Conservation (phyloP, 169 alveolate genomes). For the Plasmodium malariae region DNA sequence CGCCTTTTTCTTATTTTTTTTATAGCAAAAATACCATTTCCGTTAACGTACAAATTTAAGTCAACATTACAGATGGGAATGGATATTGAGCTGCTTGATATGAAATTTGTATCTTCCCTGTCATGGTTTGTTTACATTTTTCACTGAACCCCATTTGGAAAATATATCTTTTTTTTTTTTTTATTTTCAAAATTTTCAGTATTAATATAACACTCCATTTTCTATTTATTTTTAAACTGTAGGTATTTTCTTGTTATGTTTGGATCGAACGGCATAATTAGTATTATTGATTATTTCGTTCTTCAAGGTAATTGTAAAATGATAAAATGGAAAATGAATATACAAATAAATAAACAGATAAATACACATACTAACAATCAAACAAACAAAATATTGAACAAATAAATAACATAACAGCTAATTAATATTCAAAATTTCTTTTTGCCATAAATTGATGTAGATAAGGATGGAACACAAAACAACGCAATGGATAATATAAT, state of each 20-base stretch:
- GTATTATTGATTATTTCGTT: slow-evolving; percentile 72
- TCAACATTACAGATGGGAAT: slow-evolving; percentile 88
- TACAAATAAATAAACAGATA: slow-evolving; percentile 3
- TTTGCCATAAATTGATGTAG: slow-evolving; percentile 33
- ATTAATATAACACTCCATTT: neutral
- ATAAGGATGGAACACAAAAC: slow-evolving; percentile 54
- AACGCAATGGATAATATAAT: slow-evolving; percentile 57
- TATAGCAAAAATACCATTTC: slow-evolving; percentile 87
- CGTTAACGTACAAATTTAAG: slow-evolving; percentile 85
- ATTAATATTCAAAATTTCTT: neutral
- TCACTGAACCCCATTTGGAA: neutral
- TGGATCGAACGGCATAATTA: slow-evolving; percentile 68
- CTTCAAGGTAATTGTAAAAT: slow-evolving; percentile 61
- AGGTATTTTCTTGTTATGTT: slow-evolving; percentile 78
- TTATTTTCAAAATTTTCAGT: too few relatives aligned
- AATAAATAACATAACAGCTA: neutral
- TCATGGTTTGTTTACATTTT: slow-evolving; percentile 79
- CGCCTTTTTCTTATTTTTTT: neutral
- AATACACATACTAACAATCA: neutral
- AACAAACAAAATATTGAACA: neutral
- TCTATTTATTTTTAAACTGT: neutral
- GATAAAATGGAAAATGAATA: neutral
- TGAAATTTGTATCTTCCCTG: slow-evolving; percentile 80
- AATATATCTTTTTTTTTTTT: slow-evolving; percentile 61
- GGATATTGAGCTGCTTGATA: slow-evolving; percentile 79